Conservation (phyloP, 495 filamentous ascomycete species). For the Parathielavia appendiculata region DNA sequence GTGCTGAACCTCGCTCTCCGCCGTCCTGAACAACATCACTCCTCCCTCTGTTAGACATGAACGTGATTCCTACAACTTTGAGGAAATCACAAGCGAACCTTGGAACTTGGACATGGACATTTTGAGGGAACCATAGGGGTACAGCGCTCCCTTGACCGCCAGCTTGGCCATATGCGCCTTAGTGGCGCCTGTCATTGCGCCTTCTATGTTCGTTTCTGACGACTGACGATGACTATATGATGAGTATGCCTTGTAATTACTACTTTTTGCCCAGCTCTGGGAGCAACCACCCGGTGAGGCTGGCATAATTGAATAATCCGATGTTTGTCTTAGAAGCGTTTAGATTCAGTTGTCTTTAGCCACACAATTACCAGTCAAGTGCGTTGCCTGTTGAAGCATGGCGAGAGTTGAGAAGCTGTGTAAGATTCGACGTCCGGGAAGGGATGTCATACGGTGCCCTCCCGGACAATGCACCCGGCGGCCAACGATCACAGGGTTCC, state of each 20-base stretch:
- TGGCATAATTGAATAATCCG: slow-evolving; percentile 8
- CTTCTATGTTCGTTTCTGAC: slow-evolving; percentile 8
- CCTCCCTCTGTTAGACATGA: not conserved
- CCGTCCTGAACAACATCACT: not conserved
- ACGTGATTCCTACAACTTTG: not conserved
- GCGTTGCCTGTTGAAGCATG: no score
- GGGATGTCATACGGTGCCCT: no score
- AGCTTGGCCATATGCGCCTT: not conserved
- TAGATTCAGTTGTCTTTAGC: no score
- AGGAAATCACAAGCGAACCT: not conserved
- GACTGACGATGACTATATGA: slow-evolving; percentile 15
- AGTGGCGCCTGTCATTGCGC: not conserved
- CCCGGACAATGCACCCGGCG: no score
- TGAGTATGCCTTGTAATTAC: slow-evolving; percentile 5
- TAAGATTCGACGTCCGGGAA: no score
- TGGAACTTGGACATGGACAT: not conserved
- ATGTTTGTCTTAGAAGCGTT: not conserved
- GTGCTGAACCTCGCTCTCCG: not conserved
- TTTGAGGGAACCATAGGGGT: not conserved
- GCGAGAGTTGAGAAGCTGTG: no score
- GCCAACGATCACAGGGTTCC: no score
- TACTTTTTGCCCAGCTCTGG: not conserved
- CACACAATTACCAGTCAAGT: no score
- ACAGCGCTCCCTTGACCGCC: not conserved
- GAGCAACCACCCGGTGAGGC: not conserved